These are phyloP conservation scores for Shiraia sp. DNA, from an alignment of 2,329 filamentous ascomycete species.

Conservation along the genomic window DNA sequence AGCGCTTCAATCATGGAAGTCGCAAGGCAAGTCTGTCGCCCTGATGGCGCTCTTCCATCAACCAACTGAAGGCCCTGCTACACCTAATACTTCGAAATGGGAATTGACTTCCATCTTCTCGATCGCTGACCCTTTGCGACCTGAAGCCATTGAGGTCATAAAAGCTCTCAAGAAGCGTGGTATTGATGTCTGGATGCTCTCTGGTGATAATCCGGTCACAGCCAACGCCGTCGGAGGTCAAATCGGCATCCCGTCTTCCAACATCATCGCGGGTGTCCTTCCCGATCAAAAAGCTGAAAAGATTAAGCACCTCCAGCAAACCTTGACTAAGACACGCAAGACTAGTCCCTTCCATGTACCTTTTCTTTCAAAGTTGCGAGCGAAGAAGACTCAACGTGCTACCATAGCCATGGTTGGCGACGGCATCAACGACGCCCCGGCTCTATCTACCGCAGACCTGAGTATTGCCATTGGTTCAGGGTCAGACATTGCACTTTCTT, in stretches of 20 bases:
- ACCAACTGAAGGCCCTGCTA: background rate
- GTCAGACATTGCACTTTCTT: conserved; percentile 80
- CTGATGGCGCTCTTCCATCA: conserved; percentile 37
- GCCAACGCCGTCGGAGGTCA: conserved; percentile 76
- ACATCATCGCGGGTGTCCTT: conserved; percentile 85
- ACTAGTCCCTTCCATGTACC: conserved; percentile 24
- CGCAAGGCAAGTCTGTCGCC: conserved; percentile 48
- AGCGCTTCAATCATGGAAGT: conserved; percentile 46
- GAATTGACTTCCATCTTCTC: conserved; percentile 68
- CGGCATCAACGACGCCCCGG: conserved; percentile 84
- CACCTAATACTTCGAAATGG: conserved; percentile 25
- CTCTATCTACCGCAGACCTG: conserved; percentile 77
- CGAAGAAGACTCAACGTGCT: conserved; percentile 42
- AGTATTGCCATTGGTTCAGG: conserved; percentile 82
- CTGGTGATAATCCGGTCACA: conserved; percentile 86
- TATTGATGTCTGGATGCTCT: conserved; percentile 87
- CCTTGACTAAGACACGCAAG: conserved; percentile 27
- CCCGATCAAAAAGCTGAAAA: conserved; percentile 80
- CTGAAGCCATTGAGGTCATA: conserved; percentile 70
- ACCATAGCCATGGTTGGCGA: conserved; percentile 85
- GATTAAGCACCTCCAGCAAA: conserved; percentile 57
- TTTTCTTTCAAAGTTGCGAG: conserved; percentile 5
- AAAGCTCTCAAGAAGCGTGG: conserved; percentile 65
- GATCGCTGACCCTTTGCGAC: conserved; percentile 79
- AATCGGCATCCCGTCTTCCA: conserved; percentile 71